Conservation (phyloP, 768 basidiomycete species). For the Trametes punicea region DNA sequence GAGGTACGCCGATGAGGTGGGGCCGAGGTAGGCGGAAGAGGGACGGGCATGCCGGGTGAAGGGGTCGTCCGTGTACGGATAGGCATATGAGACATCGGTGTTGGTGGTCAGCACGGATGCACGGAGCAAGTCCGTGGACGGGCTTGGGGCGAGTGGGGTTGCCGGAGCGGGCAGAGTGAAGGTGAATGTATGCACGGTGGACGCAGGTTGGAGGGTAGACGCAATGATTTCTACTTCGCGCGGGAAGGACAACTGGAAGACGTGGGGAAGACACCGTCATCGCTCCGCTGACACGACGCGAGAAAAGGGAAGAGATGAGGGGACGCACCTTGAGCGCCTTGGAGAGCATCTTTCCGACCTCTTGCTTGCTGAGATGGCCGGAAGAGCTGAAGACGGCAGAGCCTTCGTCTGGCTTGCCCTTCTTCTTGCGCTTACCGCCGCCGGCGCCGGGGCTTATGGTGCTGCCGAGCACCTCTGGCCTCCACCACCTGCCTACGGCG, state of each 20-base stretch:
- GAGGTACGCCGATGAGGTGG: conserved; percentile 46
- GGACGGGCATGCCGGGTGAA: conserved; percentile 61
- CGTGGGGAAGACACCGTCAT: conserved; percentile 6
- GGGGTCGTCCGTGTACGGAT: conserved; percentile 73
- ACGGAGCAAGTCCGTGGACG: conserved; percentile 68
- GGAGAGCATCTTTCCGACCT: conserved; percentile 86
- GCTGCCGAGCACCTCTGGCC: conserved; percentile 87
- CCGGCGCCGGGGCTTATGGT: conserved; percentile 83
- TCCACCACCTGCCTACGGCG: conserved; percentile 87
- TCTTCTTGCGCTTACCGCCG: conserved; percentile 49
- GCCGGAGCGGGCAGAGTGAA: conserved; percentile 79
- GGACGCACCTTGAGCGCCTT: conserved; percentile 79
- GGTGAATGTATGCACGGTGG: conserved; percentile 88
- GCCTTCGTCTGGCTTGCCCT: conserved; percentile 59
- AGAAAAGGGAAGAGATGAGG: background rate
- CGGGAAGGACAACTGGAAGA: conserved; percentile 75
- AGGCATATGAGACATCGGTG: conserved; percentile 58
- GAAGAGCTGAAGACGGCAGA: conserved; percentile 66
- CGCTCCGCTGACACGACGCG: background rate
- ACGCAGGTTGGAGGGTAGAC: conserved; percentile 90
- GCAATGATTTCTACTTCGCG: conserved; percentile 93
- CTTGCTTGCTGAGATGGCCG: conserved; percentile 78
- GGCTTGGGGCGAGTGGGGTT: conserved; percentile 72
- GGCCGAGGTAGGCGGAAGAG: conserved; percentile 77
- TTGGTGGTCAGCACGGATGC: conserved; percentile 67